These are phyloP conservation scores for Thelonectria blattea DNA, from an alignment of 2,329 filamentous ascomycete species.

Conservation along the genomic window DNA sequence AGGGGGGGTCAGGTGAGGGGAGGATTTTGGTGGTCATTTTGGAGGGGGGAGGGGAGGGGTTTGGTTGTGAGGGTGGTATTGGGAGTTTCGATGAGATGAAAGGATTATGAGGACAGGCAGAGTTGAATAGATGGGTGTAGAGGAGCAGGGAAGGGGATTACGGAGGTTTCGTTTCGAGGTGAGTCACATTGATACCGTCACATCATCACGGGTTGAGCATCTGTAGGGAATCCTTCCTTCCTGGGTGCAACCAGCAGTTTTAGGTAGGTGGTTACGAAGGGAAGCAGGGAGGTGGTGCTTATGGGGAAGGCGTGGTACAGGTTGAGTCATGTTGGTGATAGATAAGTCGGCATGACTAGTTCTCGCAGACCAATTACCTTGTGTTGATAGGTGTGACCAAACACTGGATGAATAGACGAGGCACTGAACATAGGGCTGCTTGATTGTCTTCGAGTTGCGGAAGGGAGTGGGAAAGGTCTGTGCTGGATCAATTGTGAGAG, in stretches of 20 bases:
- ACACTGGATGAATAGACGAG: not conserved
- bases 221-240: not conserved
- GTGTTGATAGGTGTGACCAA: not conserved
- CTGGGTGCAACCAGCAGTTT: not conserved
- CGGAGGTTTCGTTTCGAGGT: not conserved
- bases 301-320: not conserved
- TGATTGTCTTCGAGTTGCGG: too few species aligned
- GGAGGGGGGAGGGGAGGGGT: not conserved
- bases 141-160: too few species aligned
- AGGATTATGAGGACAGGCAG: too few species aligned
- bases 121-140: too few species aligned
- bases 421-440: not conserved
- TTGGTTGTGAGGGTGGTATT: too few species aligned
- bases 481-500: too few species aligned
- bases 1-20: constrained; percentile 34
- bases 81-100: too few species aligned
- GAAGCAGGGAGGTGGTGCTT: not conserved
- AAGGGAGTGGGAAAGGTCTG: too few species aligned
- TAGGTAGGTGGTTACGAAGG: not conserved
- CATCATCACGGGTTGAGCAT: not conserved
- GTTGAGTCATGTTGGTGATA: not conserved
- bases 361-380: not conserved
- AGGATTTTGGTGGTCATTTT: constrained; percentile 28
- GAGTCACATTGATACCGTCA: not conserved
- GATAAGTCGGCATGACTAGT: not conserved